These are phyloP conservation scores for Hawksworthiomyces lignivorus DNA, from an alignment of 2,329 filamentous ascomycete species.

Conservation along the genomic window DNA sequence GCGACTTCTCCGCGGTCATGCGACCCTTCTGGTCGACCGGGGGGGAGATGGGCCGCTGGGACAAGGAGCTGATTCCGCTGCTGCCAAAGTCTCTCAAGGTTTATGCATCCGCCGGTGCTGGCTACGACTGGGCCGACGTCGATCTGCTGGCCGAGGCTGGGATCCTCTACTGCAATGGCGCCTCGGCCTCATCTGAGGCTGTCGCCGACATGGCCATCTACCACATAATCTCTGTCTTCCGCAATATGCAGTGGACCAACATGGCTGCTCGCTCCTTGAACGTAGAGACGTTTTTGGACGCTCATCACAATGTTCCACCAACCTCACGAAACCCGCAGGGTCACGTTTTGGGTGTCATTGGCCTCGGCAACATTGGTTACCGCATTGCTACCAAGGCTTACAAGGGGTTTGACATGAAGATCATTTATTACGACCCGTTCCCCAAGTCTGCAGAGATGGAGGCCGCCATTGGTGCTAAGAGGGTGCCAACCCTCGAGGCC, in stretches of 20 bases:
- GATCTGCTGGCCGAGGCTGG: conserved; percentile 51
- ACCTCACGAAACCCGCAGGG: conserved; percentile 51
- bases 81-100: conserved; percentile 51
- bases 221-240: conserved; percentile 62
- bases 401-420: conserved; percentile 47
- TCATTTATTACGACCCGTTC: conserved; percentile 45
- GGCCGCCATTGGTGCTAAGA: conserved; percentile 31
- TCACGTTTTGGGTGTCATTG: conserved; percentile 48
- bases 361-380: conserved; percentile 48
- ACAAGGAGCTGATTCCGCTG: conserved; percentile 24
- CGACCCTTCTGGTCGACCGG: conserved; percentile 17
- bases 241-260: conserved; percentile 58
- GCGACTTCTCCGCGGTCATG: conserved; percentile 40
- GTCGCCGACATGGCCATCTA: conserved; percentile 66
- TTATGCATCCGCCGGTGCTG: conserved; percentile 57
- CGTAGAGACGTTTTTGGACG: conserved; percentile 27
- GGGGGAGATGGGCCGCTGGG: conserved; percentile 20
- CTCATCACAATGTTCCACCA: conserved; percentile 9
- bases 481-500: conserved; percentile 34
- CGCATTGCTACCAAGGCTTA: conserved; percentile 47
- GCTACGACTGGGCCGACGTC: conserved; percentile 61
- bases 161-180: conserved; percentile 66
- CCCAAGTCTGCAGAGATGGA: conserved; percentile 33
- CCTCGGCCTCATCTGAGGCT: conserved; percentile 61
- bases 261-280: conserved; percentile 35